Evolutionary conservation across 208 protist species (phyloP).

Genomic region (Crithidia thermophila): DNA sequence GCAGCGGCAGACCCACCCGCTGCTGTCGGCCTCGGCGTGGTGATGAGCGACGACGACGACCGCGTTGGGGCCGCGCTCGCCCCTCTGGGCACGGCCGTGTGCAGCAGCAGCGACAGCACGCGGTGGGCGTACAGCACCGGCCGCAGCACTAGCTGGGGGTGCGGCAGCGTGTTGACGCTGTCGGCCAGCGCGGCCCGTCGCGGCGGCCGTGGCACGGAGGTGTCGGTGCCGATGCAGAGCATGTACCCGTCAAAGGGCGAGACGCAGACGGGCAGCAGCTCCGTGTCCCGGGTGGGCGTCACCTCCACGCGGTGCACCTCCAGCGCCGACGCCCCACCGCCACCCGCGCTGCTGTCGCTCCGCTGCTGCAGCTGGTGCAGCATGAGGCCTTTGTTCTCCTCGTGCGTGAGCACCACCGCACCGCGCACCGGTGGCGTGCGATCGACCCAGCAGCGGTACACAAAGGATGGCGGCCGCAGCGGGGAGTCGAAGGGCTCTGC

Average conservation of each 20-base stretch:
- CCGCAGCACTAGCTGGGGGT: conserved; percentile 23
- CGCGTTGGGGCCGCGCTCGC: background rate
- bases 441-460: conserved; percentile 47
- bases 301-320: conserved; percentile 27
- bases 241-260: conserved; percentile 64
- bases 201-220: conserved; percentile 6
- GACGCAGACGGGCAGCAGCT: conserved; percentile 53
- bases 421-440: conserved; percentile 38
- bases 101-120: conserved; percentile 52
- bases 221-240: conserved; percentile 33
- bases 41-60: background rate
- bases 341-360: background rate
- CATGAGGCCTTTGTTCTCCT: conserved; percentile 29
- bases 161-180: background rate
- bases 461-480: background rate
- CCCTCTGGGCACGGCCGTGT: conserved; percentile 26
- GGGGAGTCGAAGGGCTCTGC: conserved; percentile 3
- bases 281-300: conserved; percentile 32
- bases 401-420: conserved; percentile 33
- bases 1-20: background rate
- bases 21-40: background rate
- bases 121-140: conserved; percentile 63
- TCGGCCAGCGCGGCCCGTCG: background rate
- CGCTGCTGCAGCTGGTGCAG: conserved; percentile 22
- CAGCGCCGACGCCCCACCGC: background rate